Evolutionary conservation across 106 monocot genomes (phyloP), one percentile per base, ranked within the genome.

Genomic region (Posidonia australis): DNA sequence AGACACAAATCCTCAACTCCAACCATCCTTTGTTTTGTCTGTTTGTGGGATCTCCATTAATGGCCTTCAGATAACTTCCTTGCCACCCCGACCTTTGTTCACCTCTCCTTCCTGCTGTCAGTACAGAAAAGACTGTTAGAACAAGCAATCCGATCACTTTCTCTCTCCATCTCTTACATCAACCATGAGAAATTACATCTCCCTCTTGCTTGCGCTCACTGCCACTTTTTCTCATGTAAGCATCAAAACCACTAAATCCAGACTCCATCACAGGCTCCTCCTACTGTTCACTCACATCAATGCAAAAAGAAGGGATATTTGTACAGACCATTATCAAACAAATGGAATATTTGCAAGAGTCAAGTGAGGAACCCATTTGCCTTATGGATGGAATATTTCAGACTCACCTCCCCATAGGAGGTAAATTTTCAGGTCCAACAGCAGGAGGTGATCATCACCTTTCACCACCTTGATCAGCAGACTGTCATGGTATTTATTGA

Each of bases 201-300:
- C 54, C 62, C 23, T 72, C 59, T 67, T 36, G 54, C 51, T 80
- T 52, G 53, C 24, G 54, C 64, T 58, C 49, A 58, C 75, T 56
- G 51, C 53, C 74, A 65, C 70, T 65, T 62, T 70, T 56, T 16
- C n/a, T 51, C 43, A 45, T 32, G 53, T 45, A 72, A 65, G 19
- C 44, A 69, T 55, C 48, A 69, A 72, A 56, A 54, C 28, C 62
- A 61, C 36, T 24, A 63, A 49, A 64, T 62, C 72, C 51, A 68
- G 60, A 52, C 71, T 55, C 53, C 59, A 51, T 21, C 49, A 59
- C 57, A 28, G 31, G 58, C 59, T 48, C 44, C n/a, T 47, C 4
- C 67, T 26, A 70, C 45, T 77, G 88, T 77, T 67, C 82, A 71
- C 81, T 93, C 93, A 89, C 88, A 89, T 89, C 85, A 83, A 68